phyloP scores from a whole-genome alignment of 1,284 basidiomycete species.

The Ustanciosporium gigantosporum region DNA sequence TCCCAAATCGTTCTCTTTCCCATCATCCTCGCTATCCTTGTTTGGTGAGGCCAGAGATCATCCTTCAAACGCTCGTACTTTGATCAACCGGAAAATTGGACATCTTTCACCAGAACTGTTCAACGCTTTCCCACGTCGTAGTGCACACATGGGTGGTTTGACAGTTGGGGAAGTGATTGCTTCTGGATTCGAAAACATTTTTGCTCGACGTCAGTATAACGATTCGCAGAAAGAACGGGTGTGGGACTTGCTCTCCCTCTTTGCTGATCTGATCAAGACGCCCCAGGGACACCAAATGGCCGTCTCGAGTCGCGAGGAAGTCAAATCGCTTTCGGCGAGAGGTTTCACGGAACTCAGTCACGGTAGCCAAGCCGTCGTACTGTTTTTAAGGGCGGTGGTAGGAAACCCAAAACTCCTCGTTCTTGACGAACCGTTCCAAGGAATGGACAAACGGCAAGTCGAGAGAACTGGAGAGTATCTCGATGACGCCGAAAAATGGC shows the following conservation, averaged over 20 bases:
- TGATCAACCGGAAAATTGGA: conserved; percentile 63
- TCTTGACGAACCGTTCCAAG: conserved; percentile 59
- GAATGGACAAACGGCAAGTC: conserved; percentile 49
- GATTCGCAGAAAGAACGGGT: conserved; percentile 23
- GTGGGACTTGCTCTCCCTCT: conserved; percentile 14
- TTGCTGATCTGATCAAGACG: conserved; percentile 41
- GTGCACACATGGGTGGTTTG: conserved; percentile 42
- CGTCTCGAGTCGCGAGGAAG: background rate
- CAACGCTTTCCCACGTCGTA: conserved; percentile 75
- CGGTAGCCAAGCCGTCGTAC: conserved; percentile 52
- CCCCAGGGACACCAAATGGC: background rate
- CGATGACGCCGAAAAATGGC: conserved; percentile 20
- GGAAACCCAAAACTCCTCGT: conserved; percentile 47
- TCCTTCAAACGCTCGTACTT: conserved; percentile 42
- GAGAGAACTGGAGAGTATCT: conserved; percentile 37
- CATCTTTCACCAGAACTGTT: conserved; percentile 86
- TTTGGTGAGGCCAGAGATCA: conserved; percentile 48
- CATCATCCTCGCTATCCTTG: conserved; percentile 42
- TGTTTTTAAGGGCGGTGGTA: conserved; percentile 53
- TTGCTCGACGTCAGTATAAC: conserved; percentile 21
- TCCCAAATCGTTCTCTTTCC: conserved; percentile 79
- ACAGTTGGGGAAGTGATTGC: conserved; percentile 49
- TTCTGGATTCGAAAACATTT: conserved; percentile 54
- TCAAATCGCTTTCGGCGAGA: conserved; percentile 7
- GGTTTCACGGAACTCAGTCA: conserved; percentile 35